Conservation (phyloP, 1,284 basidiomycete genomes). For the Apiotrichum sp. region DNA sequence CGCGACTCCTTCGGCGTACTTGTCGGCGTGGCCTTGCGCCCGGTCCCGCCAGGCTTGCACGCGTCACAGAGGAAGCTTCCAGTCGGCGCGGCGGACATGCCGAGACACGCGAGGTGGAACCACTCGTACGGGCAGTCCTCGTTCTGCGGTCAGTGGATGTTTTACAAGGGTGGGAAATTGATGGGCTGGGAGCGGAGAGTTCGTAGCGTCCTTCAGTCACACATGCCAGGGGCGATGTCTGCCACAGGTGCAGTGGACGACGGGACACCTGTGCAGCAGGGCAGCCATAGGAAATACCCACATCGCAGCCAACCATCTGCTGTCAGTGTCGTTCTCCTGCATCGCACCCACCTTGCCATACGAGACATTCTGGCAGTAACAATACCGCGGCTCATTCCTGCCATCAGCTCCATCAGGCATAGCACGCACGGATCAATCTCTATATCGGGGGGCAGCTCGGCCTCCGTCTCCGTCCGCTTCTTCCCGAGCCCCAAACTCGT, state of each 20-base stretch:
- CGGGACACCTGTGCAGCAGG: too few relatives aligned
- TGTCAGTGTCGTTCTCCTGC: not conserved
- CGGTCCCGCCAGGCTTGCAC: conserved; percentile 25
- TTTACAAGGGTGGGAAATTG: not conserved
- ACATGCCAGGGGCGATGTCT: too few relatives aligned
- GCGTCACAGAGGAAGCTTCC: conserved; percentile 40
- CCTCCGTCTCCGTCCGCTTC: conserved; percentile 5
- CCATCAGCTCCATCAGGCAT: not conserved
- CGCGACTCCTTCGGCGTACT: conserved; percentile 2
- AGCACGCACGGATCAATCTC: conserved; percentile 9
- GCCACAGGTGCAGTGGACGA: too few relatives aligned
- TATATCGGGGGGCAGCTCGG: not conserved
- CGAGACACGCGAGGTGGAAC: conserved; percentile 45
- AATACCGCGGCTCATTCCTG: conserved; percentile 50
- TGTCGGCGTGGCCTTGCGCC: not conserved
- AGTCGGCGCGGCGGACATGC: conserved; percentile 31
- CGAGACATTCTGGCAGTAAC: conserved; percentile 51
- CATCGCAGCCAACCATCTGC: conserved; percentile 45
- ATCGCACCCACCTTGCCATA: conserved; percentile 43
- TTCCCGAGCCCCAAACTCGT: conserved; percentile 23
- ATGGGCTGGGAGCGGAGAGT: not conserved
- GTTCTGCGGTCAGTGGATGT: conserved; percentile 36
- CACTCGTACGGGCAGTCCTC: conserved; percentile 51
- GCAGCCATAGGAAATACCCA: conserved; percentile 15
- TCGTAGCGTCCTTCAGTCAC: too few relatives aligned